Base-by-base conservation (phyloP, 2,329 filamentous ascomycete genomes). In the Calonectria naviculata region DNA sequence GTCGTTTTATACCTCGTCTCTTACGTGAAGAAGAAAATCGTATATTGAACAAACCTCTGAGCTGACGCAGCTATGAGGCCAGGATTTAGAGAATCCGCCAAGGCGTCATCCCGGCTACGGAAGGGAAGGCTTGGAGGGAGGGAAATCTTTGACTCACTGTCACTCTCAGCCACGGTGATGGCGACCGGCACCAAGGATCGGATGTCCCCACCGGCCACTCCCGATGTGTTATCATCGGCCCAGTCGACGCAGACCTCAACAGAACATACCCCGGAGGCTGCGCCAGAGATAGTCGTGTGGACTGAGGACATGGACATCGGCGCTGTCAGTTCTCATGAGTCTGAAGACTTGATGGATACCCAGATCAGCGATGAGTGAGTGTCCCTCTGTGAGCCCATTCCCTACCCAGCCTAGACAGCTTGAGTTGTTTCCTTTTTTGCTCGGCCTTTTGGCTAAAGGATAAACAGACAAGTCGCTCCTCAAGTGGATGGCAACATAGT, bases 211-310 rank as follows among this genome's bases (percentile, higher is more conserved):
- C 76, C 80, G 21, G 71, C 71, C 63, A 74, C 77, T 46, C 77
- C 75, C 65, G 75, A 77, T 58, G 61, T 73, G 31, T 71, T 73
- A 46, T 76, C 72, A 15, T 75, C 75, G 34, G 73, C 73, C 73
- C 80, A 76, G 73, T 80, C 80, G 71, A 83, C 79, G 68, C 81
- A 79, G 73, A 78, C 77, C 60, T 82, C 75, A 65, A 81, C 81
- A 26, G 80, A 83, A 54, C 72, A 78, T 26, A 75, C 78, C 8
- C 80, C 79, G 56, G 82, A 85, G 42, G 82, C 83, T 38, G 83
- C 81, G 4, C 80, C 83, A 5, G 85, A 85, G 71, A 87, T 87
- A 29, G 77, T 86, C 5, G 86, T 87, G 21, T 85, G 84, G 81
- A 85, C 84, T 34, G 85, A 83, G 66, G 79, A 83, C 17, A 84